These are phyloP conservation scores for Venustampulla echinocandica DNA, from an alignment of 495 filamentous ascomycete genomes.

Conservation along the genomic window DNA sequence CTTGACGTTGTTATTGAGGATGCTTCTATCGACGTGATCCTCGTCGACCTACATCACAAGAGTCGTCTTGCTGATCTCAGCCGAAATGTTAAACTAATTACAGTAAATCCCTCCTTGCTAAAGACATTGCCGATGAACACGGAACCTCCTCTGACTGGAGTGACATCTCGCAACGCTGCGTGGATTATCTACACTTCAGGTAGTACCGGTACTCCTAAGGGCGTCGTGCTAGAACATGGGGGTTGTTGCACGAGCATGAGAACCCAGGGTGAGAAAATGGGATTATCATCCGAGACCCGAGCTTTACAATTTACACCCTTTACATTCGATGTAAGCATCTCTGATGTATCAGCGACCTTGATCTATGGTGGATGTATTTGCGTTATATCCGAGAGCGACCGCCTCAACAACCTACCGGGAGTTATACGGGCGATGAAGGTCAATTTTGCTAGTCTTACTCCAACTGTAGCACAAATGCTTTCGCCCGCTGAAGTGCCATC, in stretches of 20 bases:
- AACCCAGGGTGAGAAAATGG: neutral
- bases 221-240: constrained; percentile 12
- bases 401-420: constrained; percentile 20
- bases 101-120: neutral
- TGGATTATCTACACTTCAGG: constrained; percentile 26
- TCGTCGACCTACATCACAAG: neutral
- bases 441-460: constrained; percentile 31
- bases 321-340: constrained; percentile 73
- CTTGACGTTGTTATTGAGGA: neutral
- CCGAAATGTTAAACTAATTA: neutral
- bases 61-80: neutral
- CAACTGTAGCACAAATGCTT: constrained; percentile 37
- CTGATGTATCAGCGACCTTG: constrained; percentile 74
- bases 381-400: constrained; percentile 35
- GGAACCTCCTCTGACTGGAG: neutral
- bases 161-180: constrained; percentile 1
- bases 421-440: constrained; percentile 24
- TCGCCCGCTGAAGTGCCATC: constrained; percentile 34
- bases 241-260: neutral
- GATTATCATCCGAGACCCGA: neutral
- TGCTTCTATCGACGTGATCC: neutral
- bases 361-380: constrained; percentile 51
- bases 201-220: constrained; percentile 24
- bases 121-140: neutral
- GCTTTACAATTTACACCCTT: constrained; percentile 6